Evolutionary conservation across 108 stramenopile genomes (phyloP).

Genomic region (Skeletonema costatum): DNA sequence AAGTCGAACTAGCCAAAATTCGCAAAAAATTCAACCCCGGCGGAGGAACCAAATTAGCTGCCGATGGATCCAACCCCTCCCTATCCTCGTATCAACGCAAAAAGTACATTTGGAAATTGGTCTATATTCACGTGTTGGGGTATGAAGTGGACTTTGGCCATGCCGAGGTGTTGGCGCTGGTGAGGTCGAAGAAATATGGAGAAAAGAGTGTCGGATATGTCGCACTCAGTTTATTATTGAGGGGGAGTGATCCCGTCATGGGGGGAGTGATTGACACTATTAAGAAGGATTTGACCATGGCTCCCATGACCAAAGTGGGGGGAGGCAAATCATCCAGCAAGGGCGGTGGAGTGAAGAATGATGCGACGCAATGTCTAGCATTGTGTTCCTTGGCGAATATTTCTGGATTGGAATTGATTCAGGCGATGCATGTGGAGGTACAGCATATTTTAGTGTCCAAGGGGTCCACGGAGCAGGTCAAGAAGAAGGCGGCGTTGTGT

Average conservation of each 20-base stretch:
- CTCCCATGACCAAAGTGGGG: slow-evolving; percentile 9
- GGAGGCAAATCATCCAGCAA: slow-evolving; percentile 49
- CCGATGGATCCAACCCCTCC: slow-evolving; percentile 76
- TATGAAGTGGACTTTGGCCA: slow-evolving; percentile 99
- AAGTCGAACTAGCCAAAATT: slow-evolving; percentile 98
- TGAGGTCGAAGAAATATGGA: slow-evolving; percentile 83
- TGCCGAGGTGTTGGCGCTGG: slow-evolving; percentile 91
- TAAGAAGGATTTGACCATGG: slow-evolving; percentile 79
- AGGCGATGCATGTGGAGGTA: slow-evolving; percentile 87
- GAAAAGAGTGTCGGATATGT: slow-evolving; percentile 98
- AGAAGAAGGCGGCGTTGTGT: slow-evolving; percentile 96
- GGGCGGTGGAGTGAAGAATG: slow-evolving; percentile 52
- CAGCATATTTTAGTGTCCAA: slow-evolving; percentile 83
- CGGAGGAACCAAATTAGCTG: slow-evolving; percentile 58
- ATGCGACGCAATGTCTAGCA: slow-evolving; percentile 83
- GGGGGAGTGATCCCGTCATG: slow-evolving; percentile 90
- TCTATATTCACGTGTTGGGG: slow-evolving; percentile 97
- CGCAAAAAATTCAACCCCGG: slow-evolving; percentile 95
- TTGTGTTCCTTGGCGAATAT: slow-evolving; percentile 87
- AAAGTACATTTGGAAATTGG: slow-evolving; percentile 99
- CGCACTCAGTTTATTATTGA: slow-evolving; percentile 89
- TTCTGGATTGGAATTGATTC: slow-evolving; percentile 85
- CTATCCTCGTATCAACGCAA: slow-evolving; percentile 92
- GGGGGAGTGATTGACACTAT: slow-evolving; percentile 87
- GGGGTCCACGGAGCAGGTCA: slow-evolving; percentile 84